Base-by-base conservation (phyloP, 108 stramenopile species). In the Cyclotella baltica region DNA sequence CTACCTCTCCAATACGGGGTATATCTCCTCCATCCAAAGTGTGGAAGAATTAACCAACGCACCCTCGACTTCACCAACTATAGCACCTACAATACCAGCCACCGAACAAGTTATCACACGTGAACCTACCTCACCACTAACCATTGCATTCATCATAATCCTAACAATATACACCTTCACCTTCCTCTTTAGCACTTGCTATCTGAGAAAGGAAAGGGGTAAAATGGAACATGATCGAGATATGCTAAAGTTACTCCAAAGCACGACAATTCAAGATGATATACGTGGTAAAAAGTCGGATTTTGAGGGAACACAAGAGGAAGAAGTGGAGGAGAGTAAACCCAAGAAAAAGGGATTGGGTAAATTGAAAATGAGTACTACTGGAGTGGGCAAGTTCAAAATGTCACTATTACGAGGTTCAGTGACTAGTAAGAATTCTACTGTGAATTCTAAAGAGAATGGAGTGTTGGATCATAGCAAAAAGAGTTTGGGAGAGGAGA, bases 121-220 rank as follows among this genome's bases (percentile, higher is more conserved):
- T 27, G 40, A 64, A 43, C n/a, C 63, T 10, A 40, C 63, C 19
- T 38, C 63, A 22, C 40, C 63, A 43, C 46, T 23, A 8, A 22
- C 46, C 8, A 27, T 64, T 23, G 22, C 25, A 1, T 3, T 38
- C 1, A 34, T 61, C 31, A 30, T 61, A 30, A 22, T 55, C 23
- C 6, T 11, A 15, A 5, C 63, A 3, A 38, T 64, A 6, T 64
- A 43, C 38, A 40, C 40, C 6, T 64, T 19, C 40, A 46, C 63
- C 63, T 25, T 64, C 16, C 19, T 64, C 3, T 64, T 64, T 22
- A 64, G 63, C 20, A 64, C 63, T 1, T 64, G 63, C 25, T 64
- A 64, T 23, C 15, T 64, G 22, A 38, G 27, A 27, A n/a, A 23
- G 4, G 37, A 22, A 20, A 37, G 63, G 36, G 23, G 27, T 23